A percentile compares a stretch with the other conserved stretches of the same genome.
phyloP scores from a whole-genome alignment of 2,329 filamentous ascomycete species.

The Colletotrichum sp. region DNA sequence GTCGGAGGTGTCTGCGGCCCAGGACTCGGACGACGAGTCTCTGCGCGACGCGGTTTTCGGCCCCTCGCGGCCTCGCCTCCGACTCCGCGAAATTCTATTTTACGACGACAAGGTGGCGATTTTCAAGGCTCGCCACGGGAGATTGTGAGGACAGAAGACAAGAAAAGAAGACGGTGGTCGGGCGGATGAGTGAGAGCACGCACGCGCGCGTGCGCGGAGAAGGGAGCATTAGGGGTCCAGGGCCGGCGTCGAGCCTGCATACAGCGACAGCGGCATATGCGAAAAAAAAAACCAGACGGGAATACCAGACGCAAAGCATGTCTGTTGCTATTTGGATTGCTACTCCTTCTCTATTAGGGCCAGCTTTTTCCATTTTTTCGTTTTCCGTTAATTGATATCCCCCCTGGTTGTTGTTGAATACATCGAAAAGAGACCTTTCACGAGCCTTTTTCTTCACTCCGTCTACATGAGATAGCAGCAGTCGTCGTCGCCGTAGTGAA shows the following conservation, averaged over 20 bases:
- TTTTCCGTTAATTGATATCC: slow-evolving; percentile 9
- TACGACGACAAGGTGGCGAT: slow-evolving; percentile 85
- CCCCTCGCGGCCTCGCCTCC: slow-evolving; percentile 51
- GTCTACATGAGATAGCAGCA: not conserved
- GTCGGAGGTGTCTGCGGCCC: slow-evolving; percentile 18
- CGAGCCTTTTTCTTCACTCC: not conserved
- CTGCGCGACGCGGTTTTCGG: slow-evolving; percentile 49
- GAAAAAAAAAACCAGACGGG: not conserved
- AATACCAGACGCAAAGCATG: not conserved
- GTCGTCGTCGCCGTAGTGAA: not conserved
- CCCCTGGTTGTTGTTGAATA: not conserved
- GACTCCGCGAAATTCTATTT: slow-evolving; percentile 79
- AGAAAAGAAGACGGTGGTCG: not conserved
- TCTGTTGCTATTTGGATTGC: not conserved
- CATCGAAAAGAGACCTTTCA: not conserved
- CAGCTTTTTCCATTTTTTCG: not conserved
- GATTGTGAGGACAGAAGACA: slow-evolving; percentile 33
- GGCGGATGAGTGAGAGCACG: not conserved
- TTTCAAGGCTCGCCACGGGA: slow-evolving; percentile 75
- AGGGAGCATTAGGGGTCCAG: not conserved
- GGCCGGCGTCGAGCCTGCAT: not conserved
- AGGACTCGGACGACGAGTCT: slow-evolving; percentile 54
- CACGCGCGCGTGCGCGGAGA: not conserved
- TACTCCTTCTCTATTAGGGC: not conserved
- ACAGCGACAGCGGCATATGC: not conserved